Conservation (phyloP, 2,329 filamentous ascomycete species). For the Orbilia javanica region DNA sequence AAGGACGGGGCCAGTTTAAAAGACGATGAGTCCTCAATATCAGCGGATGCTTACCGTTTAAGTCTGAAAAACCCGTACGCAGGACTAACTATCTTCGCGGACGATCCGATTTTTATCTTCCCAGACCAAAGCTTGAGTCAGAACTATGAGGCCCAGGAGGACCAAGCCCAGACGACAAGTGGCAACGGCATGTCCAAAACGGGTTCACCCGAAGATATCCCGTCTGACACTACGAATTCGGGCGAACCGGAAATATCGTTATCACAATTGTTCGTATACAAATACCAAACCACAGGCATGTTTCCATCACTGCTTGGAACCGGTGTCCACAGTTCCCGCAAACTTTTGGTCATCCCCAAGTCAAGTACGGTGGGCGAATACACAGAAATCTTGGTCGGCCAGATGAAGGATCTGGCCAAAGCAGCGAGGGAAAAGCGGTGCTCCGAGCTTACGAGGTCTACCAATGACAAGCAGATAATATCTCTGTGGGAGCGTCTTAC, state of each 20-base stretch:
- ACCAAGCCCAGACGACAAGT: background rate
- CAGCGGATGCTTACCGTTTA: background rate
- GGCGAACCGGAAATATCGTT: background rate
- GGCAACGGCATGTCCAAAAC: background rate
- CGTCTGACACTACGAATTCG: background rate
- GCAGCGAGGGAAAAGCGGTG: background rate
- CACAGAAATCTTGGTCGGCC: background rate
- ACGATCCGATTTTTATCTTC: background rate
- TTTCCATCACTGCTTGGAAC: background rate
- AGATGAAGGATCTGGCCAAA: background rate
- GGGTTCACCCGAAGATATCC: background rate
- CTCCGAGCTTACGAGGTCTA: background rate
- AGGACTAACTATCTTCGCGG: background rate
- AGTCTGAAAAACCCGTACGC: background rate
- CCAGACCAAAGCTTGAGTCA: background rate
- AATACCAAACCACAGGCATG: constrained; percentile 8
- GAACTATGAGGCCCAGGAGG: background rate
- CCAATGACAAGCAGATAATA: constrained; percentile 2
- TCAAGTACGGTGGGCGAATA: background rate
- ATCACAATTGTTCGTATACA: constrained; percentile 1
- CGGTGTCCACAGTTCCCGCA: background rate
- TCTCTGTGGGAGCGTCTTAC: background rate
- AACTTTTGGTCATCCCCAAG: background rate
- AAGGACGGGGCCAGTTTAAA: background rate
- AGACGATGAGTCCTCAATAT: background rate